Conservation (phyloP, 164 flowering plant genomes). For the Nymphaea colorata region DNA sequence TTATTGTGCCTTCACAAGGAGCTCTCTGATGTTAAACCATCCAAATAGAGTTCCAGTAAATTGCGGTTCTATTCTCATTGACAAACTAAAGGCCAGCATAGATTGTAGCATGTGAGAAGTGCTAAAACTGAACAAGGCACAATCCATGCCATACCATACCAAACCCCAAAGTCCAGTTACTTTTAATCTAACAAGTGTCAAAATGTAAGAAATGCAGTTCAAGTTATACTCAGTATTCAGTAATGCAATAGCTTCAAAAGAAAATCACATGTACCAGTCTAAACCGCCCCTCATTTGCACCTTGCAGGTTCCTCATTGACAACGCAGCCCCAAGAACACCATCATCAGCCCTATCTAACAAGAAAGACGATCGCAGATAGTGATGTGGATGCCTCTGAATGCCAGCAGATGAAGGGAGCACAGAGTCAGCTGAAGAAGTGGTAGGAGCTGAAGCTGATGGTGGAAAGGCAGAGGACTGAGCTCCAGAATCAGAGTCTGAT, state of each 20-base stretch:
- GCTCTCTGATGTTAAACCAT: too few species aligned
- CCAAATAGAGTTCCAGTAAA: too few species aligned
- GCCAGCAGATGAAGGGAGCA: conserved; percentile 30
- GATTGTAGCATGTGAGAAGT: too few species aligned
- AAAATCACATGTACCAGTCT: background rate
- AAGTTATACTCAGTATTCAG: too few species aligned
- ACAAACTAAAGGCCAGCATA: too few species aligned
- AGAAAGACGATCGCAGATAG: conserved; percentile 31
- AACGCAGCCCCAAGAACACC: conserved; percentile 42
- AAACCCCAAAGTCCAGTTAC: too few species aligned
- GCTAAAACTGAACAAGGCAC: too few species aligned
- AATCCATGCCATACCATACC: too few species aligned
- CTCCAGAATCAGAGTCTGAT: conserved; percentile 30
- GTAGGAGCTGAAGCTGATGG: background rate
- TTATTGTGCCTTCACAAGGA: too few species aligned
- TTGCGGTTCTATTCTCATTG: too few species aligned
- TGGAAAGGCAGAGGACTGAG: conserved; percentile 20
- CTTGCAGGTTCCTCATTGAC: conserved; percentile 39
- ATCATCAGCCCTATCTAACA: conserved; percentile 57
- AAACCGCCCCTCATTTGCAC: conserved; percentile 44
- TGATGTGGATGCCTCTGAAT: conserved; percentile 30
- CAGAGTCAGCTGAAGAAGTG: conserved; percentile 27
- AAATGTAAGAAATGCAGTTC: too few species aligned
- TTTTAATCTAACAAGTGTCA: too few species aligned
- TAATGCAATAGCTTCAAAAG: background rate